These are phyloP conservation scores for Phytophthora pisi DNA, from an alignment of 352 stramenopile genomes.

Conservation along the genomic window DNA sequence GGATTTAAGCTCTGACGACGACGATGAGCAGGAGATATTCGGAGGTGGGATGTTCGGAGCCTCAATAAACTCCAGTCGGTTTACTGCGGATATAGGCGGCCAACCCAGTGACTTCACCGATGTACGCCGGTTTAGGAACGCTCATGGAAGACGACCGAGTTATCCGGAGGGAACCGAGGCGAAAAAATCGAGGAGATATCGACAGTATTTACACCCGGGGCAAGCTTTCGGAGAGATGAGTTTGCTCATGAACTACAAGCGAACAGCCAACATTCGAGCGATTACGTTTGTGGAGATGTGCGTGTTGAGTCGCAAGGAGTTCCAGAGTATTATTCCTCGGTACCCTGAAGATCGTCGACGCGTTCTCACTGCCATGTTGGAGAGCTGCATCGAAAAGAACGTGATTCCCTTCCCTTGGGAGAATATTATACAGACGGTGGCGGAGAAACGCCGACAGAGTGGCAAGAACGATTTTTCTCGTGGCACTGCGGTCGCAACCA, in stretches of 20 bases:
- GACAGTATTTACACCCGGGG: conserved; percentile 12
- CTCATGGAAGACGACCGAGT: not conserved
- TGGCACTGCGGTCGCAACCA: not conserved
- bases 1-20: not conserved
- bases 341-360: conserved; percentile 12
- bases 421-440: conserved; percentile 1
- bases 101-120: not conserved
- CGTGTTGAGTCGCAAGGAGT: conserved; percentile 6
- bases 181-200: not conserved
- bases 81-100: not conserved
- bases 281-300: conserved; percentile 29
- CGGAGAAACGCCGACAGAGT: not conserved
- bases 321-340: conserved; percentile 10
- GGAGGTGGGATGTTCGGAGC: not conserved
- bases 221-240: conserved; percentile 42
- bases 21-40: not conserved
- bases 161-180: not conserved
- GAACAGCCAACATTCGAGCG: conserved; percentile 28
- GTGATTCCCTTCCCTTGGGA: conserved; percentile 12
- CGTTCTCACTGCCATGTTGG: conserved; percentile 11
- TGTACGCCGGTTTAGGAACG: not conserved
- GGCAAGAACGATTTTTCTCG: not conserved
- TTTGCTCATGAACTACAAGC: conserved; percentile 37
- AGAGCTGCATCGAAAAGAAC: conserved; percentile 13
- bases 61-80: not conserved